Evolutionary conservation across 106 monocot species (phyloP).

Genomic region (Dioscorea alata): DNA sequence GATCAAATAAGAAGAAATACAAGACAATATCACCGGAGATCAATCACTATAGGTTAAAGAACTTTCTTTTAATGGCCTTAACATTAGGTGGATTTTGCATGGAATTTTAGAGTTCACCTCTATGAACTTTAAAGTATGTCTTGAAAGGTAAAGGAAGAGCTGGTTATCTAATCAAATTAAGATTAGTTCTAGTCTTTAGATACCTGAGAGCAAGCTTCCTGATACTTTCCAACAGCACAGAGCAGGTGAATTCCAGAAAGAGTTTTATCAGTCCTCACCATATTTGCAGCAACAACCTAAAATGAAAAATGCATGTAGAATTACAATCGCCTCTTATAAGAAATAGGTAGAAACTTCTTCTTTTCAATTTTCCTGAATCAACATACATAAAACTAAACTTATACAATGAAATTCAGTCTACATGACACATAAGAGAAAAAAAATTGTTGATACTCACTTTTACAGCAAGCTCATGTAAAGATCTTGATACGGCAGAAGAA

Average conservation of each 20-base stretch:
- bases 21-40: too few relatives aligned
- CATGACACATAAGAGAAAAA: not conserved
- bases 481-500: constrained; percentile 93
- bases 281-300: constrained; percentile 99
- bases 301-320: not conserved
- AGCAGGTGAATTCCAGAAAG: constrained; percentile 91
- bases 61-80: too few relatives aligned
- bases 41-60: too few relatives aligned
- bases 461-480: constrained; percentile 97
- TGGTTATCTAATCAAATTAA: too few relatives aligned
- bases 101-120: too few relatives aligned
- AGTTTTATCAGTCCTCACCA: constrained; percentile 98
- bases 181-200: not conserved
- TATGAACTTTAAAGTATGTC: too few relatives aligned
- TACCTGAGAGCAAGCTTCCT: constrained; percentile 99
- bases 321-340: not conserved
- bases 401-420: not conserved
- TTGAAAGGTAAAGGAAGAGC: too few relatives aligned
- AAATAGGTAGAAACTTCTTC: too few relatives aligned
- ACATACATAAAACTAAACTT: not conserved
- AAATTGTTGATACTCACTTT: constrained; percentile 40
- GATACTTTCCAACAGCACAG: constrained; percentile 97
- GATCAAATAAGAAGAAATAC: too few relatives aligned
- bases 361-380: not conserved
- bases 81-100: too few relatives aligned